phyloP scores from a whole-genome alignment of 2,329 filamentous ascomycete species.

The Colletotrichum sp. region DNA sequence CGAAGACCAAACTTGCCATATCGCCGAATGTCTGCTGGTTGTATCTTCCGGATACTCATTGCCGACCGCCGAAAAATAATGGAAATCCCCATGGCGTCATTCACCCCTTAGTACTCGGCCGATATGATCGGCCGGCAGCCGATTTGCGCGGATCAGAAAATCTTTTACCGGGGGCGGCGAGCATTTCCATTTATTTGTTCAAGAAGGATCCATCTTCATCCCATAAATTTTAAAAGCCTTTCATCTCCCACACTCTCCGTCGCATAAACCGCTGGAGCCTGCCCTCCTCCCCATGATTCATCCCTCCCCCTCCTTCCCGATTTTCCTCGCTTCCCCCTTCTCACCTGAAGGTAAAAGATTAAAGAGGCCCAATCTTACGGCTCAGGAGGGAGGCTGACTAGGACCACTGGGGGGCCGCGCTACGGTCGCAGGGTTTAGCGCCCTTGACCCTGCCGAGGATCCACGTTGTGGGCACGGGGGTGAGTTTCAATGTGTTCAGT shows the following conservation, averaged over 20 bases:
- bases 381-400: conserved; percentile 6
- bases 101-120: background rate
- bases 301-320: background rate
- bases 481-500: conserved; percentile 12
- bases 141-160: background rate
- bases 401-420: background rate
- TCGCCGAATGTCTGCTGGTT: background rate
- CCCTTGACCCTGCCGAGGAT: conserved; percentile 14
- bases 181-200: background rate
- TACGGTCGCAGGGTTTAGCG: conserved; percentile 1
- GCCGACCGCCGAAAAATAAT: background rate
- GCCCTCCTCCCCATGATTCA: background rate
- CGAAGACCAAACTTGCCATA: background rate
- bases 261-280: background rate
- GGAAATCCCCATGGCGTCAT: background rate
- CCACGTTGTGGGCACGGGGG: conserved; percentile 14
- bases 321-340: background rate
- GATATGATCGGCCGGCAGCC: background rate
- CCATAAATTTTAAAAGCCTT: background rate
- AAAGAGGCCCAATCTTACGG: background rate
- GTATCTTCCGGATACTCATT: background rate
- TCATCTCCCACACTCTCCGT: conserved; percentile 9
- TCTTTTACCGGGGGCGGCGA: background rate
- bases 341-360: background rate
- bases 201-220: background rate